Evolutionary conservation across 1,284 basidiomycete species (phyloP).

Genomic region (Apiotrichum laibachii): DNA sequence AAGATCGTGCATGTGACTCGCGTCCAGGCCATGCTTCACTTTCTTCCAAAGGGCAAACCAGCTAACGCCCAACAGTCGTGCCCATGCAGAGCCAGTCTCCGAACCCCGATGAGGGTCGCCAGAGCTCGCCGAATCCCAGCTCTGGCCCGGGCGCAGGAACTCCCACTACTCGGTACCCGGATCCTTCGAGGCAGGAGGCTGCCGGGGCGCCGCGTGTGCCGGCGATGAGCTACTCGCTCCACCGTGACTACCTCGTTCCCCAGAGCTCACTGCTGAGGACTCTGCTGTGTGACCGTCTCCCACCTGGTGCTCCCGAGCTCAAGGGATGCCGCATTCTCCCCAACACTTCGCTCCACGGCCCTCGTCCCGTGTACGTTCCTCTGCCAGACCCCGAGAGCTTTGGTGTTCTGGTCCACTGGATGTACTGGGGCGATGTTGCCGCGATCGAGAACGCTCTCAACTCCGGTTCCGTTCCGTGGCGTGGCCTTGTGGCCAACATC

Average conservation of each 20-base stretch:
- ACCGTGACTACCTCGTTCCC: constrained; percentile 48
- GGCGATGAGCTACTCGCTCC: constrained; percentile 42
- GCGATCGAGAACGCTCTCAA: constrained; percentile 41
- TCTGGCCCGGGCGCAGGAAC: background rate
- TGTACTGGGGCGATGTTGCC: constrained; percentile 48
- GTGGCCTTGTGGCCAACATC: constrained; percentile 48
- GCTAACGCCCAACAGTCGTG: constrained; percentile 2
- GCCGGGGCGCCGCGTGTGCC: constrained; percentile 11
- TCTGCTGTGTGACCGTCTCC: constrained; percentile 29
- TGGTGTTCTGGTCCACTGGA: constrained; percentile 46
- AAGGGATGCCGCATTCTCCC: constrained; percentile 16
- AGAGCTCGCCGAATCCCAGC: background rate
- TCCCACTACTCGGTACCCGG: background rate
- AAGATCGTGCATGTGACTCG: background rate
- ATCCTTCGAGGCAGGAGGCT: background rate
- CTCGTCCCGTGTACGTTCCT: constrained; percentile 36
- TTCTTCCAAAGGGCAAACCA: no score
- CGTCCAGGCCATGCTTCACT: no score
- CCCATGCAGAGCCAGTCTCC: constrained; percentile 5
- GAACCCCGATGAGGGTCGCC: background rate
- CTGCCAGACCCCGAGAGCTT: constrained; percentile 49
- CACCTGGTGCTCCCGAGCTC: constrained; percentile 13
- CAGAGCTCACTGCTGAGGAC: constrained; percentile 46
- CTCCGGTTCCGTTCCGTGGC: constrained; percentile 43
- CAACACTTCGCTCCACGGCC: constrained; percentile 9